Base-by-base conservation (phyloP, 192 early-diverging fungal genomes). In the Phlyctochytrium arcticum region DNA sequence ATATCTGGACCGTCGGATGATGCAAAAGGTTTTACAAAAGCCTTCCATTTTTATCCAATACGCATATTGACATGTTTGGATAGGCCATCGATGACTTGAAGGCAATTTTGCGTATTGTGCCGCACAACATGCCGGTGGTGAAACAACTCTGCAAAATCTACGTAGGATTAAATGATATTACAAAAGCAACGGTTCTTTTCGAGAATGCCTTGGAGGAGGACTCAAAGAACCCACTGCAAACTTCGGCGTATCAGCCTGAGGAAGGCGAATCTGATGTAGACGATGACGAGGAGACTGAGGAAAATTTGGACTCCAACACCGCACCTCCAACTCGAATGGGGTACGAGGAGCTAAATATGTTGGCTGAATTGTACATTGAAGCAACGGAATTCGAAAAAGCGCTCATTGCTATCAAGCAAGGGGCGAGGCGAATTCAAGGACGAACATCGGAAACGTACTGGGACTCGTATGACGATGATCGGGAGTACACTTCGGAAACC, bases 281-380 rank as follows among this genome's bases (percentile, higher is more conserved):
- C 23, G 59, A 60, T 1, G 79, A 71, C 35, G 74, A 78, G 17
- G 58, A 68, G 10, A 48, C 60, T 33, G 83, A 78, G 5, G 72
- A 76, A 30, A 46, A 34, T 19, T n/a, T 44, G 29, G 57, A 48
- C 32, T 57, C 10, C 6, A 15, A 37, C 4, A 12, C 44, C 23
- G 36, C 42, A 21, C 29, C 39, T 34, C 53, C 44, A 6, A 63
- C 59, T 36, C 66, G 80, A 8, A 75, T 94, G 61, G 76, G 90
- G 59, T 92, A 85, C 68, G 81, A 92, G 33, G 94, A 95, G 54
- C 65, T 99, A 29, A 89, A 93, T 69, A 90, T 92, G 76, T 69
- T 95, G 48, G 85, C 87, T 34, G 93, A 96, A 61, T 71, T 98
- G 10, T 93, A 93, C 54, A 80, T 96, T 17, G 80, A 90, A 57